phyloP scores from a whole-genome alignment of 495 filamentous ascomycete species.

The Patellaria atrata region DNA sequence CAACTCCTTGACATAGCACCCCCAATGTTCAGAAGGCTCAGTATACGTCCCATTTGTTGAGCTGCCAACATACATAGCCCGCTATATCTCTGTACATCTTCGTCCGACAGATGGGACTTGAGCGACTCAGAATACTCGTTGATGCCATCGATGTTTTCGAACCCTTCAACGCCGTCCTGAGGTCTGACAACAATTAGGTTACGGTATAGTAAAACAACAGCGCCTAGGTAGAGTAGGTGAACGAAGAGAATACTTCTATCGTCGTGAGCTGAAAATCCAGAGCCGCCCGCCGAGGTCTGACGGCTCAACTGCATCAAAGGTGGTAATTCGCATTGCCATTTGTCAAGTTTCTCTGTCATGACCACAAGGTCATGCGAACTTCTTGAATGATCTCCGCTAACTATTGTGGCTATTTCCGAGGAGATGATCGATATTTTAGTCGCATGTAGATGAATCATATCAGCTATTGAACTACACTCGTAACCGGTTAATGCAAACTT shows the following conservation, averaged over 20 bases:
- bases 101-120: constrained; percentile 3
- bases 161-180: constrained; percentile 9
- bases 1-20: constrained; percentile 17
- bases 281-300: constrained; percentile 5
- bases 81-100: constrained; percentile 9
- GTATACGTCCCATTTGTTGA: constrained; percentile 12
- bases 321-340: constrained; percentile 14
- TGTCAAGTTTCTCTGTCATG: constrained; percentile 10
- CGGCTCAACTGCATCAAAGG: constrained; percentile 7
- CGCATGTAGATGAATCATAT: constrained; percentile 12
- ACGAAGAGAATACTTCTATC: constrained; percentile 16
- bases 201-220: constrained; percentile 16
- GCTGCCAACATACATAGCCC: constrained; percentile 12
- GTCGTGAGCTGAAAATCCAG: constrained; percentile 10
- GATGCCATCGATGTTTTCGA: too few species aligned
- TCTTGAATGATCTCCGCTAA: constrained; percentile 6
- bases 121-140: constrained; percentile 2
- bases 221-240: constrained; percentile 19
- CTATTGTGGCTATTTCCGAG: constrained; percentile 16
- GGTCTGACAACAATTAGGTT: constrained; percentile 11
- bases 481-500: constrained; percentile 10
- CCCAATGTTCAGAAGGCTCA: constrained; percentile 12
- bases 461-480: constrained; percentile 8
- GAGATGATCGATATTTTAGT: constrained; percentile 17
- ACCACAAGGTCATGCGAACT: constrained; percentile 12